Conservation (phyloP, 2,329 filamentous ascomycete species). For the Neonectria hederae region DNA sequence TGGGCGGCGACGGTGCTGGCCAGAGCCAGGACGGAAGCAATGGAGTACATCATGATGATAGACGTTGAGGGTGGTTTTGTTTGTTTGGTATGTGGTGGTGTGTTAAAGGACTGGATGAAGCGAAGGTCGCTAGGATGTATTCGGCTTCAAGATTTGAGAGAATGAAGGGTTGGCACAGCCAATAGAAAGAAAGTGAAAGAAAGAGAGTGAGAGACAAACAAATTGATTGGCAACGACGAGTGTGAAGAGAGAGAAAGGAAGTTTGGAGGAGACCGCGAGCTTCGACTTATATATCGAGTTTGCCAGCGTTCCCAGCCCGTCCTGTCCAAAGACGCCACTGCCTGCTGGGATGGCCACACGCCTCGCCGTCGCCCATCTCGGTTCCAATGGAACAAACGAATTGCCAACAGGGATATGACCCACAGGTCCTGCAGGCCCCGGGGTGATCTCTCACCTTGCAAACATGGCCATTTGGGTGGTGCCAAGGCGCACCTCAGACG, state of each 20-base stretch:
- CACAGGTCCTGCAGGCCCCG: constrained; percentile 15
- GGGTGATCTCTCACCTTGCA: constrained; percentile 16
- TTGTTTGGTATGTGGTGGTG: constrained; percentile 5
- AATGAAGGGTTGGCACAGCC: constrained; percentile 44
- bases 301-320: background rate
- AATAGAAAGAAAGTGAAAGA: constrained; percentile 42
- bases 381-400: constrained; percentile 11
- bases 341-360: constrained; percentile 11
- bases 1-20: constrained; percentile 55
- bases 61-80: constrained; percentile 13
- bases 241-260: constrained; percentile 26
- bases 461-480: constrained; percentile 11
- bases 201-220: constrained; percentile 30
- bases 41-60: constrained; percentile 49
- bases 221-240: constrained; percentile 39
- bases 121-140: constrained; percentile 25
- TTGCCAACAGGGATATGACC: constrained; percentile 9
- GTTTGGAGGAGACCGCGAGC: constrained; percentile 1
- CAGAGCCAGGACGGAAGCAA: constrained; percentile 48
- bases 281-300: constrained; percentile 37
- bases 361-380: constrained; percentile 11
- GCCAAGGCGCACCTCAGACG: constrained; percentile 31
- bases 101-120: constrained; percentile 40
- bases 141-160: constrained; percentile 37
- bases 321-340: background rate